Evolutionary conservation across 805 yeast genomes (phyloP).

Genomic region (Kluyveromyces dobzhanskii): DNA sequence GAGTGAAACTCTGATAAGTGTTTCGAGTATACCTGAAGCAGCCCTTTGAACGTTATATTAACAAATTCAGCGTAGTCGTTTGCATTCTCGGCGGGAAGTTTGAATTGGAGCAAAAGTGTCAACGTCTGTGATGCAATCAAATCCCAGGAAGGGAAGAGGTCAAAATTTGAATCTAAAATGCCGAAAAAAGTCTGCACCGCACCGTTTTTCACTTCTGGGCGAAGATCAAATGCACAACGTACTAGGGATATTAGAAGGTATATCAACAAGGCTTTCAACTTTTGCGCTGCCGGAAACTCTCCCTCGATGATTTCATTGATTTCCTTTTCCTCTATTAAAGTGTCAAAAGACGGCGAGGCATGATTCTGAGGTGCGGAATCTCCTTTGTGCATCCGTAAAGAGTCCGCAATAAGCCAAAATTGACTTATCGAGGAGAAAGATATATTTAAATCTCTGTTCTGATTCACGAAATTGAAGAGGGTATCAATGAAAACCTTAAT

Average conservation of each 20-base stretch:
- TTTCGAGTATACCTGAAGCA: constrained; percentile 51
- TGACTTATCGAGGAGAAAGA: constrained; percentile 88
- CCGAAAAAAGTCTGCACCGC: constrained; percentile 83
- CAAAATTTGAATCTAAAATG: constrained; percentile 65
- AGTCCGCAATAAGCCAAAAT: constrained; percentile 88
- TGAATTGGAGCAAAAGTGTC: constrained; percentile 36
- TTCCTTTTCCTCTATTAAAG: background rate
- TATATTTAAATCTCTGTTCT: constrained; percentile 67
- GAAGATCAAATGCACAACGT: constrained; percentile 49
- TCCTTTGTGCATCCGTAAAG: constrained; percentile 32
- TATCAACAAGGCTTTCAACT: constrained; percentile 45
- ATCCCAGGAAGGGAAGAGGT: constrained; percentile 54
- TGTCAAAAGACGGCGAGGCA: background rate
- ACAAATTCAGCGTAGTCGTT: constrained; percentile 55
- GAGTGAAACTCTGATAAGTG: constrained; percentile 35
- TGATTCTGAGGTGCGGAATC: background rate
- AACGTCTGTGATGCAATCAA: constrained; percentile 59
- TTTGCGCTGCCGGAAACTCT: background rate
- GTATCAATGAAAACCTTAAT: constrained; percentile 62
- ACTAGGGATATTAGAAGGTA: constrained; percentile 56
- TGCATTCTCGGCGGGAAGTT: constrained; percentile 20
- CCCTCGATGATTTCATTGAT: background rate
- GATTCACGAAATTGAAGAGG: constrained; percentile 62
- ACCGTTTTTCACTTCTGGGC: constrained; percentile 83
- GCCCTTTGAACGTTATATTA: constrained; percentile 53